These are phyloP conservation scores for Russula sp. DNA, from an alignment of 768 basidiomycete species.

Conservation along the genomic window DNA sequence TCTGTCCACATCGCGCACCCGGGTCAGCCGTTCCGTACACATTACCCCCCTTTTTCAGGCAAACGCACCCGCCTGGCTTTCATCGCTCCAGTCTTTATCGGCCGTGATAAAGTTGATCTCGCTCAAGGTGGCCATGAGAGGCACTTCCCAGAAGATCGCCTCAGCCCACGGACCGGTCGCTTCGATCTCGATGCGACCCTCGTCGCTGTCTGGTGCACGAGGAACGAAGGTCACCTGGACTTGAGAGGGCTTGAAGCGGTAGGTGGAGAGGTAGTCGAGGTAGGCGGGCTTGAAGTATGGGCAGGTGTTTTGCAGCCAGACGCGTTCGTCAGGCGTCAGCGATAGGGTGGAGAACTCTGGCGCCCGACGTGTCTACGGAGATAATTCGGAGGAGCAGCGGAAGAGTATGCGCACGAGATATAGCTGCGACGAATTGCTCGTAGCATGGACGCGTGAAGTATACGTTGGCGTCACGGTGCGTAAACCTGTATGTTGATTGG, in stretches of 20 bases:
- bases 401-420: conserved; percentile 44
- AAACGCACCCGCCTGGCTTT: conserved; percentile 68
- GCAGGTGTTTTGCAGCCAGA: conserved; percentile 62
- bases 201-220: conserved; percentile 25
- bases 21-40: background rate
- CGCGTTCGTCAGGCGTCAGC: conserved; percentile 54
- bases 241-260: conserved; percentile 70
- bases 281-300: conserved; percentile 71
- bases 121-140: conserved; percentile 86
- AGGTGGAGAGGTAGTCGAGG: conserved; percentile 66
- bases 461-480: conserved; percentile 61
- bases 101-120: conserved; percentile 80
- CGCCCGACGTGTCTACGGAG: background rate
- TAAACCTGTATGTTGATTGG: conserved; percentile 71
- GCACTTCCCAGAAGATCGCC: conserved; percentile 93
- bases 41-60: background rate
- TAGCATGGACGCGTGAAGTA: conserved; percentile 63
- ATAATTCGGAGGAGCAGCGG: background rate
- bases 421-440: conserved; percentile 48
- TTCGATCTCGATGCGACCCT: conserved; percentile 68
- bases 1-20: conserved; percentile 39
- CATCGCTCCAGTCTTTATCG: conserved; percentile 77
- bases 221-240: conserved; percentile 63
- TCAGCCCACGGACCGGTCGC: conserved; percentile 71
- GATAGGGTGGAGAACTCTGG: conserved; percentile 63